Conservation (phyloP, 768 basidiomycete genomes). For the Scleroderma citrinum region DNA sequence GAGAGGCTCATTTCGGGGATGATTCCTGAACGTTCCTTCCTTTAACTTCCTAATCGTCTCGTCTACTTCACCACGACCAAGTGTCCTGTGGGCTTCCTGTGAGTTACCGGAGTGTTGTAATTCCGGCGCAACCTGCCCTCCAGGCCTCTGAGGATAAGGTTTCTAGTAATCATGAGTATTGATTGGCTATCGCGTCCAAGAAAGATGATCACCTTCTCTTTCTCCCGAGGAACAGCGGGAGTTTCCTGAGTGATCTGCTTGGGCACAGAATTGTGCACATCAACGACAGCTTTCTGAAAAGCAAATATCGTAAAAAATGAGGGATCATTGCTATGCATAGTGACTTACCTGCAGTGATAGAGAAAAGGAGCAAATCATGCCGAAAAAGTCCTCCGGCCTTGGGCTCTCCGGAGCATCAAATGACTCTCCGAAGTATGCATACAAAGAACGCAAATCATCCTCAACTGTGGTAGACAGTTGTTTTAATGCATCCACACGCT, state of each 20-base stretch:
- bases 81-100: constrained; percentile 19
- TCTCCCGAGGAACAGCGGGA: not conserved
- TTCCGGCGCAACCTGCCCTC: not conserved
- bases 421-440: constrained; percentile 75
- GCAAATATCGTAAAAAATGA: not conserved
- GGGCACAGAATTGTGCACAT: constrained; percentile 44
- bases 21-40: constrained; percentile 35
- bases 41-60: constrained; percentile 75
- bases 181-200: not conserved
- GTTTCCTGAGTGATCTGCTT: not conserved
- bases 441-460: constrained; percentile 51
- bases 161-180: not conserved
- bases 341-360: constrained; percentile 57
- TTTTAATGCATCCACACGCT: constrained; percentile 59
- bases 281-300: constrained; percentile 62
- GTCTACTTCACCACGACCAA: constrained; percentile 75
- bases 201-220: not conserved
- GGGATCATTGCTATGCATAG: not conserved
- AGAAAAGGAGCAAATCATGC: constrained; percentile 66
- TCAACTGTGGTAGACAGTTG: constrained; percentile 54
- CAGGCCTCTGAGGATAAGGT: not conserved
- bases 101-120: not conserved
- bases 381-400: constrained; percentile 83
- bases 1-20: not conserved
- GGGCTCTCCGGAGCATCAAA: constrained; percentile 55